phyloP scores from a whole-genome alignment of 2,329 filamentous ascomycete genomes.

The Fusarium nodosum region DNA sequence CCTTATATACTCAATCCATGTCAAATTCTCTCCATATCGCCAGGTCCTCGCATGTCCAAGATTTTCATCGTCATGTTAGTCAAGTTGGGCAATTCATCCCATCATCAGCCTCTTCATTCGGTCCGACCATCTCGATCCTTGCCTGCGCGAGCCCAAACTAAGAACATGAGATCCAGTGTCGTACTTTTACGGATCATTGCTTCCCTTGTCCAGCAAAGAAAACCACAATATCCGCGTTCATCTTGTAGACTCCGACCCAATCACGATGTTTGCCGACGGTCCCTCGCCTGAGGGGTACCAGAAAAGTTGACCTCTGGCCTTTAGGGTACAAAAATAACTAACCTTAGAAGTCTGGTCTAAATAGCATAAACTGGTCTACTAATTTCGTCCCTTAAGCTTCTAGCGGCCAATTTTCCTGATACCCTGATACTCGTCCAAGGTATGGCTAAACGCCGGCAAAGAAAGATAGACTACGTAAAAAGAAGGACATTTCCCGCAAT shows the following conservation, averaged over 20 bases:
- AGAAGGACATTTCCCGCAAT: slow-evolving; percentile 1
- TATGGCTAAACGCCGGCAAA: slow-evolving; percentile 3
- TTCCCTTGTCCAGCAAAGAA: background rate
- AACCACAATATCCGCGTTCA: background rate
- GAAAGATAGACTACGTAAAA: background rate
- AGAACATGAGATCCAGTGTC: slow-evolving; percentile 1
- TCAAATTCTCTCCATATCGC: background rate
- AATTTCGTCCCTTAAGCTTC: too few species aligned
- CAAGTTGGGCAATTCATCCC: slow-evolving; percentile 9
- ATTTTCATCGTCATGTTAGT: slow-evolving; percentile 12
- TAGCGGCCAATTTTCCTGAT: too few species aligned
- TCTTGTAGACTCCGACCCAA: slow-evolving; percentile 3
- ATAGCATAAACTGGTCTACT: too few species aligned
- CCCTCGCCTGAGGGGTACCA: background rate
- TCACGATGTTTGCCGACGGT: background rate
- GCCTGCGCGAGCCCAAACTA: slow-evolving; percentile 9
- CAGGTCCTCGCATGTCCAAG: slow-evolving; percentile 5
- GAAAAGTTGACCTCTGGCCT: too few species aligned
- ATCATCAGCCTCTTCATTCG: slow-evolving; percentile 25
- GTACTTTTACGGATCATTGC: background rate
- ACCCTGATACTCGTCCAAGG: background rate
- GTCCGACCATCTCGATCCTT: slow-evolving; percentile 26
- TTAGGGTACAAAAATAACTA: too few species aligned
- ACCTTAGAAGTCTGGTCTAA: too few species aligned
- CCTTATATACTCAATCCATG: slow-evolving; percentile 17